Percentiles rank a stretch among this genome's conserved stretches.
These are phyloP conservation scores for Eucalyptus cloeziana DNA, from an alignment of 345 rosid species.

Conservation along the genomic window DNA sequence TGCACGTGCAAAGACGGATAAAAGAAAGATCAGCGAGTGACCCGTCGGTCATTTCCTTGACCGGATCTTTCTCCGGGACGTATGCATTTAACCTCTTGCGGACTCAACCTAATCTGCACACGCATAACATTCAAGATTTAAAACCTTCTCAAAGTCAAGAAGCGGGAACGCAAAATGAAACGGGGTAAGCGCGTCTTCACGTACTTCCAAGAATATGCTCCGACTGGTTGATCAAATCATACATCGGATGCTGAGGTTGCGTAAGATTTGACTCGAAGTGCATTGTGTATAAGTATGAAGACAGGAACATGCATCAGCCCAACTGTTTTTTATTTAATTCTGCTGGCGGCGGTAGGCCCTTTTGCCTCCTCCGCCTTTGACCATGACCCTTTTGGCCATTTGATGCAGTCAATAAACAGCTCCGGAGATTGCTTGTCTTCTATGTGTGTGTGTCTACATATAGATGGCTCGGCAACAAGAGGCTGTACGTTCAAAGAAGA, in stretches of 20 bases:
- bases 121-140: neutral
- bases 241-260: neutral
- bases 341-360: neutral
- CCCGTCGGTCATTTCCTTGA: neutral
- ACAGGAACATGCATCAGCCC: neutral
- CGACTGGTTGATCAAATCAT: neutral
- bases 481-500: neutral
- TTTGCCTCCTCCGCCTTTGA: neutral
- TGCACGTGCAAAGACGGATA: neutral
- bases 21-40: neutral
- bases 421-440: neutral
- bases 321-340: neutral
- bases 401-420: neutral
- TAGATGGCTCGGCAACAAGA: neutral
- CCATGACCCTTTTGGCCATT: neutral
- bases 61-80: neutral
- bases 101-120: neutral
- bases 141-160: neutral
- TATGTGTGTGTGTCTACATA: neutral
- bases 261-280: neutral
- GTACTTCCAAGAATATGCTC: neutral
- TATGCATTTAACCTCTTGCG: neutral
- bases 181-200: neutral
- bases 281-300: neutral
- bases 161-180: neutral